Evolutionary conservation across 257 asterid species (phyloP), one percentile per base, ranked within the genome.

Genomic region (Linderniella brevidens): DNA sequence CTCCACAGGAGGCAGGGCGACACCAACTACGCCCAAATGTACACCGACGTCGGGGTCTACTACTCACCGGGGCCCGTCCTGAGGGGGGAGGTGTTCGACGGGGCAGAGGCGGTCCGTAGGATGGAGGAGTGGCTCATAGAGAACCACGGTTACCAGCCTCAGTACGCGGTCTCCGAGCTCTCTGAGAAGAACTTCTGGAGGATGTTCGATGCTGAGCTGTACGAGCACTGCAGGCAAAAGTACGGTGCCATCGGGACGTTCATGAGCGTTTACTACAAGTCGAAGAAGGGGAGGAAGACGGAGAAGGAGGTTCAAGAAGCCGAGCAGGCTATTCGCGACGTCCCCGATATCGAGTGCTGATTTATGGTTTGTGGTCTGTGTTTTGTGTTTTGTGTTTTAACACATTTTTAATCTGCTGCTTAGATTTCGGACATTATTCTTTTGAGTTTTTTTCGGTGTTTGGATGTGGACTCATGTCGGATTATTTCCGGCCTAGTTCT

Each of bases 231-330:
- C 68, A 81, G 96, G 68, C 61, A 63, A 51, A 90, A 85, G 32
- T 25, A 25, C 32, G 32, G 32, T 2, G 32, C 32, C 6, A 25
- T 25, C 6, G 32, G 32, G 32, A 25, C 32, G 6, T 25, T 25
- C 32, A 73, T 90, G 98, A 79, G 94, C 35, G 77, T 90, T 64
- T 90, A 90, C 54, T 90, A 90, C 14, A 90, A 90, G 59, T 90
- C 73, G 0, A 90, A 90, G 92, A 90, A 90, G 62, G 98, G 98
- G 14, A 77, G 72, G 87, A 90, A 90, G 81, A 90, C 94, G 0
- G 98, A 90, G 66, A 90, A 90, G 65, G 98, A 90, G 72, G 96
- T 90, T 19, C 96, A 79, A 66, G 98, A 85, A 38, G 98, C 98
- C 19, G 98, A 90, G 75, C 93, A 79, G 63, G 95, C 32, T 6